Evolutionary conservation across 176 grass and related monocot genomes (phyloP).

Genomic region (Eremochloa ophiuroides): DNA sequence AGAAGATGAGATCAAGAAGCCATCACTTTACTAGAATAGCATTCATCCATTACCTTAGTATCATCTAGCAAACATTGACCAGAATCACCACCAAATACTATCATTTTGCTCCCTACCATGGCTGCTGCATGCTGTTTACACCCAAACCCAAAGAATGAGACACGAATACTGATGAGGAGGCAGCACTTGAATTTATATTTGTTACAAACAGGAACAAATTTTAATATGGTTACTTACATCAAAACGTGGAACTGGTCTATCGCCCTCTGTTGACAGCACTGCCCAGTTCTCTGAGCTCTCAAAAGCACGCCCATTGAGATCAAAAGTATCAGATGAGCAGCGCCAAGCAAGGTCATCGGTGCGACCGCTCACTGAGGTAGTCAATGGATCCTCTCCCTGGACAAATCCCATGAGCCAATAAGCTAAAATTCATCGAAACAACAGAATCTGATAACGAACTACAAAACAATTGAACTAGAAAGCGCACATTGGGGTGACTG

Average conservation of each 20-base stretch:
- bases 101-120: slow-evolving; percentile 91
- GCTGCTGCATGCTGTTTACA: slow-evolving; percentile 89
- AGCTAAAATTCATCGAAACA: not conserved
- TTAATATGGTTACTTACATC: slow-evolving; percentile 53
- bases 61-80: slow-evolving; percentile 77
- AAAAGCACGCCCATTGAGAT: slow-evolving; percentile 53
- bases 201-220: not conserved
- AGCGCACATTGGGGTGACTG: slow-evolving; percentile 55
- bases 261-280: slow-evolving; percentile 65
- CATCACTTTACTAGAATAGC: slow-evolving; percentile 6
- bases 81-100: slow-evolving; percentile 83
- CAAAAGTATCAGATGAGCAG: slow-evolving; percentile 55
- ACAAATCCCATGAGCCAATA: slow-evolving; percentile 28
- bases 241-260: slow-evolving; percentile 72
- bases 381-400: slow-evolving; percentile 71
- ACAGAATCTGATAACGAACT: not conserved
- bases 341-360: slow-evolving; percentile 54
- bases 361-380: slow-evolving; percentile 65
- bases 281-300: slow-evolving; percentile 84
- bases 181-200: not conserved
- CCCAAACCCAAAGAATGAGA: slow-evolving; percentile 8
- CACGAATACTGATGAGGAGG: not conserved
- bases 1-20: slow-evolving; percentile 27
- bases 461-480: slow-evolving; percentile 23
- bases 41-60: slow-evolving; percentile 56